A percentile compares a stretch with the other conserved stretches of the same genome.
Conservation (phyloP, 306 rosid species). For the Dryas alaskensis region DNA sequence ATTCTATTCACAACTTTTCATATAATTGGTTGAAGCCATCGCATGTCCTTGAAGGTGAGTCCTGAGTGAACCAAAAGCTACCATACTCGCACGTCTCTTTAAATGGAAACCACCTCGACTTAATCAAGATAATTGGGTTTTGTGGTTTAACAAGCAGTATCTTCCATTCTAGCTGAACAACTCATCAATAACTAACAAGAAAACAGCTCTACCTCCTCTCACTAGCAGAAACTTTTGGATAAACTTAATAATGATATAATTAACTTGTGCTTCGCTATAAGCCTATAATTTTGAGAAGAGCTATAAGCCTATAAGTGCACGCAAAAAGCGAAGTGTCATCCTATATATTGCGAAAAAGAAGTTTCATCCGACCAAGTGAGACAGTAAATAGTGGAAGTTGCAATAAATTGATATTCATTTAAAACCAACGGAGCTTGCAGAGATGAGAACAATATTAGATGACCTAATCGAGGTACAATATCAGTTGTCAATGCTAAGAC, state of each 20-base stretch:
- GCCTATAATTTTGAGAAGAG: no score
- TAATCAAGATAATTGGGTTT: no score
- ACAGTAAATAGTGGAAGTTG: constrained; percentile 3
- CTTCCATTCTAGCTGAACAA: no score
- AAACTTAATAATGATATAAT: no score
- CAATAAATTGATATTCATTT: constrained; percentile 19
- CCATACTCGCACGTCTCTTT: background rate
- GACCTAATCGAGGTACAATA: constrained; percentile 31
- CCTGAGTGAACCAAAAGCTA: background rate
- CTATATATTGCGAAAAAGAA: no score
- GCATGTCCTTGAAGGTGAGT: background rate
- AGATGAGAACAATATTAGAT: constrained; percentile 15
- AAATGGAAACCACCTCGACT: no score
- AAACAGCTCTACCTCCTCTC: no score
- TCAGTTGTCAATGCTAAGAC: constrained; percentile 21
- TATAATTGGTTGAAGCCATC: background rate
- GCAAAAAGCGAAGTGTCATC: background rate
- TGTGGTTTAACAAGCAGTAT: no score
- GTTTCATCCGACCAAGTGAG: background rate
- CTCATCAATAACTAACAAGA: no score
- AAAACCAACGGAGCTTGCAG: constrained; percentile 24
- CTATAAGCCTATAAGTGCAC: background rate
- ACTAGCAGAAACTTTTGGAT: no score
- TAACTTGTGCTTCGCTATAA: background rate
- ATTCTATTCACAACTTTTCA: background rate